These are phyloP conservation scores for Penicillium sp. DNA, from an alignment of 2,329 filamentous ascomycete genomes.

Conservation along the genomic window DNA sequence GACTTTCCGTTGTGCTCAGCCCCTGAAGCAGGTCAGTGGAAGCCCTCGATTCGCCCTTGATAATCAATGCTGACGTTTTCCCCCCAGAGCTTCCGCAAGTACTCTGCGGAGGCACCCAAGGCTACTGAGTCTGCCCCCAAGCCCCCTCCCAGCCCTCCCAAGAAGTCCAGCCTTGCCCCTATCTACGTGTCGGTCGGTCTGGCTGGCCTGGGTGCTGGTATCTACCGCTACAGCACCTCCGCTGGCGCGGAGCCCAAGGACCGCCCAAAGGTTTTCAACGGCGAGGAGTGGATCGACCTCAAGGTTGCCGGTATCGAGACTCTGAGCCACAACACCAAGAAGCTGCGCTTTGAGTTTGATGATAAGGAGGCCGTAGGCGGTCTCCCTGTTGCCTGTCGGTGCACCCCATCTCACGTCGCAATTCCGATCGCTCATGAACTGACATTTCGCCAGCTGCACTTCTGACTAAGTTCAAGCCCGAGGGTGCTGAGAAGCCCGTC, in stretches of 20 bases:
- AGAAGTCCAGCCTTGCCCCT: constrained; percentile 62
- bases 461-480: constrained; percentile 87
- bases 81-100: constrained; percentile 67
- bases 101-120: constrained; percentile 67
- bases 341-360: constrained; percentile 82
- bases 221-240: constrained; percentile 53
- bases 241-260: constrained; percentile 40
- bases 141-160: constrained; percentile 18
- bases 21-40: constrained; percentile 65
- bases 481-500: constrained; percentile 80
- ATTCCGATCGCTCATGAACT: constrained; percentile 4
- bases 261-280: constrained; percentile 66
- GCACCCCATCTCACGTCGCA: neutral
- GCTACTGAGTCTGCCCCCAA: constrained; percentile 14
- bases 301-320: constrained; percentile 77
- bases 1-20: constrained; percentile 66
- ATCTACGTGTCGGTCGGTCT: constrained; percentile 56
- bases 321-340: constrained; percentile 95
- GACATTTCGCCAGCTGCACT: constrained; percentile 62
- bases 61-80: neutral
- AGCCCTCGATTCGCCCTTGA: neutral
- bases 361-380: constrained; percentile 85
- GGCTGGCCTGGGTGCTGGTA: constrained; percentile 58
- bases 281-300: constrained; percentile 85
- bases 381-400: constrained; percentile 73